Percentiles rank a stretch among this genome's conserved stretches.
These are phyloP conservation scores for Dothistroma pini DNA, from an alignment of 2,329 filamentous ascomycete genomes.

Conservation along the genomic window DNA sequence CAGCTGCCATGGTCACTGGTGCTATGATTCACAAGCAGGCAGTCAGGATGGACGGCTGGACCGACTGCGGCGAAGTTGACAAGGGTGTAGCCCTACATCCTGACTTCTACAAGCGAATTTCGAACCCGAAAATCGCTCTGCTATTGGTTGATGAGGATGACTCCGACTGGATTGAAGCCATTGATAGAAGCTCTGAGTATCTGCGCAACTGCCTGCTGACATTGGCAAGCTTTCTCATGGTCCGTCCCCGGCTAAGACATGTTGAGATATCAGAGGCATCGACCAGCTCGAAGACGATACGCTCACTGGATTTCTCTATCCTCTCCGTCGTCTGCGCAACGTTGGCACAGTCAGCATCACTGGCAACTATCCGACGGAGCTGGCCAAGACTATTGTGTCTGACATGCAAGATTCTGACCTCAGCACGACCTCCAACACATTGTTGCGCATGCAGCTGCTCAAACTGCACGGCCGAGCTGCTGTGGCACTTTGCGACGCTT, in stretches of 20 bases:
- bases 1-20: not conserved
- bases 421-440: conserved; percentile 9
- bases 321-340: conserved; percentile 15
- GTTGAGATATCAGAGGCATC: not conserved
- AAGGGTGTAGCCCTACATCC: not conserved
- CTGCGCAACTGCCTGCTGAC: conserved; percentile 6
- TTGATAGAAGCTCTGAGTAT: not conserved
- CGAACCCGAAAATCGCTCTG: not conserved
- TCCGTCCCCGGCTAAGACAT: not conserved
- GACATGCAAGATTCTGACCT: conserved; percentile 5
- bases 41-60: not conserved
- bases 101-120: not conserved
- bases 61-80: not conserved
- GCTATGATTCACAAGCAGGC: not conserved
- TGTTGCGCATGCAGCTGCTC: conserved; percentile 1
- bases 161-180: not conserved
- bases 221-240: conserved; percentile 19
- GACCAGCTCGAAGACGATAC: not conserved
- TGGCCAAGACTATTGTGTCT: not conserved
- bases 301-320: conserved; percentile 4
- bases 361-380: not conserved
- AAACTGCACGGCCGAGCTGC: not conserved
- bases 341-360: conserved; percentile 2
- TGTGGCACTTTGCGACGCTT: not conserved
- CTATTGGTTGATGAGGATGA: not conserved